Percentiles rank a stretch among this genome's conserved stretches.
Evolutionary conservation across 2,329 filamentous ascomycete species (phyloP).

Genomic region (Paraphoma chrysanthemicola): DNA sequence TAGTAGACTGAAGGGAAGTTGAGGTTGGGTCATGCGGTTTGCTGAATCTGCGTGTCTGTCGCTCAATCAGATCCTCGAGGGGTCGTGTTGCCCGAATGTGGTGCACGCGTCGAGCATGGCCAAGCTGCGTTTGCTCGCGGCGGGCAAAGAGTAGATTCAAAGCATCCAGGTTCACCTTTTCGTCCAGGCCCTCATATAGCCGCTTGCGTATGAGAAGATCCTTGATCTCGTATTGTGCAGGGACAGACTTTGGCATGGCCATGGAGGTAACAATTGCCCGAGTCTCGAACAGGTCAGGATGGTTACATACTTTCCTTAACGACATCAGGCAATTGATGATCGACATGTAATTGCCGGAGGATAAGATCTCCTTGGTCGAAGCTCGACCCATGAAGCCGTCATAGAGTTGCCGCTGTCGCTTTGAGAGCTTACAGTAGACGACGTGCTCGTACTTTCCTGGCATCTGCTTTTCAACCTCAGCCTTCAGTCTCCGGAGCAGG

Average conservation of each 20-base stretch:
- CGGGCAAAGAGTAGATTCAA: constrained; percentile 78
- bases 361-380: constrained; percentile 86
- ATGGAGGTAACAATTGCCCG: constrained; percentile 97
- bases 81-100: constrained; percentile 69
- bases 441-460: constrained; percentile 98
- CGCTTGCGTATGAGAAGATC: constrained; percentile 73
- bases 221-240: constrained; percentile 75
- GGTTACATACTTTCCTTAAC: constrained; percentile 96
- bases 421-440: constrained; percentile 92
- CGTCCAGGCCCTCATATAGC: constrained; percentile 69
- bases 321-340: constrained; percentile 99
- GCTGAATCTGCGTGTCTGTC: constrained; percentile 67
- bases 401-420: constrained; percentile 92
- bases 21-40: constrained; percentile 59
- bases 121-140: constrained; percentile 67
- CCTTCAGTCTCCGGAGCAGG: constrained; percentile 86
- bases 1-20: constrained; percentile 71
- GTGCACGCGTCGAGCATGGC: constrained; percentile 53
- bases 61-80: constrained; percentile 74
- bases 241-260: constrained; percentile 82
- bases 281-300: constrained; percentile 95
- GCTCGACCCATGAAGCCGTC: constrained; percentile 93
- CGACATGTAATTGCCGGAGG: constrained; percentile 93
- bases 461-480: constrained; percentile 99
- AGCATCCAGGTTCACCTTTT: constrained; percentile 73